Percentiles rank a stretch among this genome's conserved stretches.
Conservation (phyloP, 2,329 filamentous ascomycete species). For the Colletotrichum eremochloae region DNA sequence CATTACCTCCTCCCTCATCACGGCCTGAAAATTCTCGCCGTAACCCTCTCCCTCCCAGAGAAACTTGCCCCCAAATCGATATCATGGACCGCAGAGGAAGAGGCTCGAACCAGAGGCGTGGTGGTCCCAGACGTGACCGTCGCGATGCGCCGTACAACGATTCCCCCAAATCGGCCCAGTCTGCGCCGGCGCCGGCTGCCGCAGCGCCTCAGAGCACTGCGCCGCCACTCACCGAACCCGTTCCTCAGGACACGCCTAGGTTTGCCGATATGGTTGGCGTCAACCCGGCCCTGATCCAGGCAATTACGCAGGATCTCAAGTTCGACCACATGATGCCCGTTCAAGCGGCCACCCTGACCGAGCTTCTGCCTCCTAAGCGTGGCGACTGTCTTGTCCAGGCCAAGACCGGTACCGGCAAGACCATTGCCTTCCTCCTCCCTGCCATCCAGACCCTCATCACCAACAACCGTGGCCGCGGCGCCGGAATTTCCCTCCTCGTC, state of each 20-base stretch:
- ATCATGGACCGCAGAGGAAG: conserved; percentile 39
- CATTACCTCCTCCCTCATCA: conserved; percentile 18
- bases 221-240: conserved; percentile 52
- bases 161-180: conserved; percentile 10
- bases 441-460: conserved; percentile 81
- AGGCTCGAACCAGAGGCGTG: conserved; percentile 25
- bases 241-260: conserved; percentile 59
- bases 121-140: conserved; percentile 26
- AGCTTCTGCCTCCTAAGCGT: conserved; percentile 60
- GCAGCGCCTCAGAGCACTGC: conserved; percentile 42
- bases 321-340: conserved; percentile 69
- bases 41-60: neutral
- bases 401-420: conserved; percentile 91
- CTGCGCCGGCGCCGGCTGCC: conserved; percentile 11
- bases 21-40: conserved; percentile 21
- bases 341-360: conserved; percentile 64
- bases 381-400: conserved; percentile 79
- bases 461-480: conserved; percentile 49
- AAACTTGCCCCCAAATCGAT: neutral
- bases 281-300: conserved; percentile 61
- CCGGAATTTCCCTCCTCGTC: conserved; percentile 71
- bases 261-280: conserved; percentile 62
- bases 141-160: conserved; percentile 19
- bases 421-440: conserved; percentile 85
- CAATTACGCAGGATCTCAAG: conserved; percentile 62